Evolutionary conservation across 805 yeast species (phyloP).

Genomic region (Zygosaccharomyces lentus): DNA sequence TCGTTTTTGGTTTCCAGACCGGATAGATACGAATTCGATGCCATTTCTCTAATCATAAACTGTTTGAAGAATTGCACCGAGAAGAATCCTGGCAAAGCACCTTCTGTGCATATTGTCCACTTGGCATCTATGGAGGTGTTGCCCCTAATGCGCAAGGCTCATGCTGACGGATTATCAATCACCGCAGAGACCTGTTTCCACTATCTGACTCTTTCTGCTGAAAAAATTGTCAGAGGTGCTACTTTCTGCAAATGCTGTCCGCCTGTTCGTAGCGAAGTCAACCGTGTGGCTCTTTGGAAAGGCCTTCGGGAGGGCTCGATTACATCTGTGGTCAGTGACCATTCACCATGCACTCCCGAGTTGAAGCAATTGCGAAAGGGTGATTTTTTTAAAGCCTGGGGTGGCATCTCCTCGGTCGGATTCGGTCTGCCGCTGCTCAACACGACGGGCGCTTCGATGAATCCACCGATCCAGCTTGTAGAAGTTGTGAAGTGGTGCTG

Average conservation of each 20-base stretch:
- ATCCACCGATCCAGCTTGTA: slow-evolving; percentile 47
- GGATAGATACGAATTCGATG: slow-evolving; percentile 80
- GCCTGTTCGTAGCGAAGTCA: slow-evolving; percentile 75
- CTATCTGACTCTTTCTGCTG: slow-evolving; percentile 74
- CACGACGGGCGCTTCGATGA: slow-evolving; percentile 60
- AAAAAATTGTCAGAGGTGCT: slow-evolving; percentile 66
- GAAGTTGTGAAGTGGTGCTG: slow-evolving; percentile 81
- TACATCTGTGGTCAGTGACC: slow-evolving; percentile 88
- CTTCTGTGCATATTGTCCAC: slow-evolving; percentile 86
- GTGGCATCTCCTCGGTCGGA: slow-evolving; percentile 92
- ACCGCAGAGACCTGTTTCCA: slow-evolving; percentile 95
- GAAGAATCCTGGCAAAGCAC: slow-evolving; percentile 38
- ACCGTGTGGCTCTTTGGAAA: slow-evolving; percentile 70
- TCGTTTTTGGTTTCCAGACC: slow-evolving; percentile 84
- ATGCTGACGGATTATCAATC: slow-evolving; percentile 52
- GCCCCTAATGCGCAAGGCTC: slow-evolving; percentile 67
- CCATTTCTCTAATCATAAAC: slow-evolving; percentile 65
- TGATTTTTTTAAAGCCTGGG: slow-evolving; percentile 93
- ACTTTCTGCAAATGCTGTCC: slow-evolving; percentile 94
- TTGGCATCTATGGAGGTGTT: slow-evolving; percentile 81
- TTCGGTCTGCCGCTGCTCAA: slow-evolving; percentile 78
- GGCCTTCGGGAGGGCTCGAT: slow-evolving; percentile 65
- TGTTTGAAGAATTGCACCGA: slow-evolving; percentile 43
- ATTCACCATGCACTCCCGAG: slow-evolving; percentile 93
- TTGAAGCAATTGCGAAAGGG: slow-evolving; percentile 77